Base-by-base conservation (phyloP, 495 filamentous ascomycete genomes). In the Lentithecium fluviatile region DNA sequence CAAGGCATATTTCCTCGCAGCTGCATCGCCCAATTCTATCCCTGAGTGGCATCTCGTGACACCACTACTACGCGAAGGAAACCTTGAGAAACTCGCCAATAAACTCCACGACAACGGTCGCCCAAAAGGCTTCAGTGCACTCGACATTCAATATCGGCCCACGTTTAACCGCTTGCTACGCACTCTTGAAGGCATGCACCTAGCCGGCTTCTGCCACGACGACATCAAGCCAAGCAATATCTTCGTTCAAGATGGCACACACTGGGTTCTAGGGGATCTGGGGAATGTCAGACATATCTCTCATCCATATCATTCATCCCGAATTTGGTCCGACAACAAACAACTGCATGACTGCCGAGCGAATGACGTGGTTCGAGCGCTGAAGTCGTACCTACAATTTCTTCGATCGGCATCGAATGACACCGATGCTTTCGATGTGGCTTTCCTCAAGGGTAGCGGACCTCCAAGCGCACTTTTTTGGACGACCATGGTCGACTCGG, bases 161-260 rank as follows among this genome's bases (percentile, higher is more conserved):
- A 42, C 42, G 6, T 56, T 62, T 52, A 24, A 59, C 34, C 20
- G 20, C 3, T 19, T 64, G 10, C 60, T 64, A 15, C 15, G n/a
- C 17, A 50, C 40, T 7, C 20, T 64, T 12, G 15, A 12, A 10
- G 6, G 6, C 6, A 23, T 64, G 29, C 60, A 64, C 46, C 15
- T 11, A 12, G 12, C 15, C 2, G 60, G 60, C 24, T 59, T 49
- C n/a, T 68, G 64, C 50, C 70, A 73, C 45, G 68, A 70, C 51
- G 70, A 70, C 42, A 51, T 73, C 36, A 72, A 73, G 51, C 52
- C 43, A 23, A 60, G 63, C 49, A 71, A 71, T 48, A 57, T 73
- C 29, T 67, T 72, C 45, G 38, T 61, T n/a, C 23, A 42, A 7
- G 20, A 36, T 15, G 38, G 36, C 11, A 56, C 40, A 26, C 45